Evolutionary conservation across 2,329 filamentous ascomycete species (phyloP), one percentile per base, ranked within the genome.

Genomic region (Endoconidiophora laricicola): DNA sequence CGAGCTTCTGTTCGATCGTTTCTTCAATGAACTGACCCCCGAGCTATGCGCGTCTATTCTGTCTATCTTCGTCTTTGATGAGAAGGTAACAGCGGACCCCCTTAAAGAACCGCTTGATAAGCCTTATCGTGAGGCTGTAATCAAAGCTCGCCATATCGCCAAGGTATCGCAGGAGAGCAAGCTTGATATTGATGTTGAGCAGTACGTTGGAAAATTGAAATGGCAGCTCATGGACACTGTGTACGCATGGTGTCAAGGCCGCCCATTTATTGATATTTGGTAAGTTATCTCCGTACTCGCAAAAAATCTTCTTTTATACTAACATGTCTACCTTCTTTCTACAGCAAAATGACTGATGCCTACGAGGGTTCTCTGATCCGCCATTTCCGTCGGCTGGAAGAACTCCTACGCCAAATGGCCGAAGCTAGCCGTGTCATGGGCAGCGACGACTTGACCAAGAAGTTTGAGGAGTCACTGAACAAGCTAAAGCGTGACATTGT

Each of bases 371-470:
- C 86, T 52, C 70, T 98, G 54, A 96, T 98, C 58, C 86, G 91
- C 45, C 79, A 95, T 38, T 98, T 98, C 78, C 83, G 91, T 49
- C 84, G 91, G 18, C 72, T 98, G 29, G 91, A 98, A 66, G 91
- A 98, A 67, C 72, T 95, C 52, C 71, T 98, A 36, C 78, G 91
- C 57, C 91, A 98, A 65, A 94, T 96, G 76, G 90, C 83, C 14
- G 85, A 96, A 67, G 91, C 90, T 22, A 78, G 85, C 56, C 96
- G 95, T 69, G 90, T 95, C 55, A 98, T 98, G 91, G 91, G 91
- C 59, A 95, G 84, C 62, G 86, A 94, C 54, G 91, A 96, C 60
- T 70, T 98, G 51, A 83, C 88, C 60, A 76, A 81, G 62, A 95
- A 94, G 68, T 98, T 98, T 61, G 88, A 94, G 60, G 76, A 79